These are phyloP conservation scores for Pseudogymnoascus pannorum DNA, from an alignment of 2,329 filamentous ascomycete genomes.

Conservation along the genomic window DNA sequence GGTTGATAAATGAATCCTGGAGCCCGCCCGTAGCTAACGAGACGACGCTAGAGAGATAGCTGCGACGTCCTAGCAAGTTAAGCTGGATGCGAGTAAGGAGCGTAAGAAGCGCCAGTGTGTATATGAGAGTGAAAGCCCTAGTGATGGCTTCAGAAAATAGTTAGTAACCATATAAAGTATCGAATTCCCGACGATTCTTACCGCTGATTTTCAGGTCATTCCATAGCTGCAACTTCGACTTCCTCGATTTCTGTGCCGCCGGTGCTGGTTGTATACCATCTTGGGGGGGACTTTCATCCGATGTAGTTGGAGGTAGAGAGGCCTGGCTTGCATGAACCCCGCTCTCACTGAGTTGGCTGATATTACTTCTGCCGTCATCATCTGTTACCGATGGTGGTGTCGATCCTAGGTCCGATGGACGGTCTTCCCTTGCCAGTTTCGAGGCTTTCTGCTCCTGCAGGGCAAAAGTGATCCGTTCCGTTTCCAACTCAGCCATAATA, in stretches of 20 bases:
- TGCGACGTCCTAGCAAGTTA: constrained; percentile 89
- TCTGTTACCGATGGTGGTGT: constrained; percentile 60
- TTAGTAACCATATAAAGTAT: constrained; percentile 10
- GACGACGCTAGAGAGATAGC: constrained; percentile 92
- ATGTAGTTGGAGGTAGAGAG: constrained; percentile 46
- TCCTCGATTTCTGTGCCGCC: constrained; percentile 43
- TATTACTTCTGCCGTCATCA: constrained; percentile 72
- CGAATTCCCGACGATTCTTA: constrained; percentile 38
- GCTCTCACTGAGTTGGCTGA: constrained; percentile 70
- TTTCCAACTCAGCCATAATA: constrained; percentile 78
- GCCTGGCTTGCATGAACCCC: constrained; percentile 78
- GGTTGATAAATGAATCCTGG: constrained; percentile 58
- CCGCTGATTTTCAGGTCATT: constrained; percentile 94
- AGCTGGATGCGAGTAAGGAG: constrained; percentile 92
- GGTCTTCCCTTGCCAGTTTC: constrained; percentile 50
- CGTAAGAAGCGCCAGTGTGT: constrained; percentile 81
- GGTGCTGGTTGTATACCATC: constrained; percentile 31
- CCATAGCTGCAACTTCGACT: constrained; percentile 91
- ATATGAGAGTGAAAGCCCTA: constrained; percentile 82
- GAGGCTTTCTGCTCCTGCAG: constrained; percentile 88
- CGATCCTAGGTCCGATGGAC: constrained; percentile 35
- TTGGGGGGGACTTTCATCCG: constrained; percentile 31
- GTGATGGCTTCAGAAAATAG: constrained; percentile 61
- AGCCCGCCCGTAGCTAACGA: constrained; percentile 72
- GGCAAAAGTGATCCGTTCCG: constrained; percentile 87